phyloP scores from a whole-genome alignment of 2,329 filamentous ascomycete genomes.

The Canariomyces notabilis region DNA sequence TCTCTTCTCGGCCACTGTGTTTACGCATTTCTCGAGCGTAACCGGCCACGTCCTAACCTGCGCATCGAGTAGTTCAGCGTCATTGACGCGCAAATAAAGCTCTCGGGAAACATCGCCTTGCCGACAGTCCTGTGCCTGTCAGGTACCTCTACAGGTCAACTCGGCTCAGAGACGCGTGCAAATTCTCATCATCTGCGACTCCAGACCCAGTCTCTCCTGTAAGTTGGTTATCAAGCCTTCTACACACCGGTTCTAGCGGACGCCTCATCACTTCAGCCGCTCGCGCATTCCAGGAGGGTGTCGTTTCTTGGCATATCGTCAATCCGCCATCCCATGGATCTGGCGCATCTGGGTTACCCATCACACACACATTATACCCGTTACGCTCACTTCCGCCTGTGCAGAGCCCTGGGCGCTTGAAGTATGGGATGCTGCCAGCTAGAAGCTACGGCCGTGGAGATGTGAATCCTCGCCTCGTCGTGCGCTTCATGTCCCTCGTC shows the following conservation, averaged over 20 bases:
- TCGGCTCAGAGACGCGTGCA: no score
- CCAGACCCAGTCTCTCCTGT: no score
- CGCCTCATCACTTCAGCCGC: no score
- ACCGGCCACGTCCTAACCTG: no score
- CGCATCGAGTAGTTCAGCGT: constrained; percentile 2
- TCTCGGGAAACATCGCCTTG: constrained; percentile 9
- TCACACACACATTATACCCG: neutral
- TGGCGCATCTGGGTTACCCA: neutral
- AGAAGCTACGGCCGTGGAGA: constrained; percentile 7
- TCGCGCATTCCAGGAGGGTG: no score
- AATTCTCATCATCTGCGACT: no score
- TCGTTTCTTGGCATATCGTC: neutral
- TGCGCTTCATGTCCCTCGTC: neutral
- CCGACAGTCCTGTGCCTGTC: no score
- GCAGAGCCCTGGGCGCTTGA: constrained; percentile 3
- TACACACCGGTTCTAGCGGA: no score
- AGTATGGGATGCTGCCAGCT: constrained; percentile 6
- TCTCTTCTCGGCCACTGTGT: no score
- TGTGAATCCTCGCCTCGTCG: constrained; percentile 1
- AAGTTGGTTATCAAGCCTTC: no score
- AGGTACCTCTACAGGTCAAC: no score
- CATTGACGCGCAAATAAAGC: constrained; percentile 13
- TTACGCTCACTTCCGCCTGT: neutral
- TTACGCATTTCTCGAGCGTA: no score
- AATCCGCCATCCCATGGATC: neutral